Evolutionary conservation across 306 rosid genomes (phyloP), one percentile per base, ranked within the genome.

Genomic region (Herpetospermum pedunculosum): DNA sequence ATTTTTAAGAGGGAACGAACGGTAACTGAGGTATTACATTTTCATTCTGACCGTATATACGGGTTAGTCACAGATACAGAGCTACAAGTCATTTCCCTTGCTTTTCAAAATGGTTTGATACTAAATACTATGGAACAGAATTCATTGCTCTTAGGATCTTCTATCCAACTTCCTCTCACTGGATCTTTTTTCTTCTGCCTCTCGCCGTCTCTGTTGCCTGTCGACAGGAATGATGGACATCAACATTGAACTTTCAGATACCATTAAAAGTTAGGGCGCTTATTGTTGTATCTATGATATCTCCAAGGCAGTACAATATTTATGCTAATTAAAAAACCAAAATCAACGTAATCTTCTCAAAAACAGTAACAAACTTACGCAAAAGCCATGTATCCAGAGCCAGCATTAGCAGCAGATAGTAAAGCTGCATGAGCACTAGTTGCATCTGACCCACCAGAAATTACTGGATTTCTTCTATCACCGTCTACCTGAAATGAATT

Each of bases 121-220:
- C 30, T 15, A 19, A 5, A n/a, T 25, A 14, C 14, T 35, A 28
- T 15, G 37, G 40, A 44, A 44, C 73, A 26, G 25, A n/a, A 19
- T 19, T n/a, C 41, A 59, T 80, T 23, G 79, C 74, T 87, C 85
- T 91, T 85, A 95, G 0, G 97, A 89, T 84, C 92, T 85, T 80
- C 91, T 89, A 60, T 89, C 92, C 28, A 84, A 72, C 81, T 86
- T 95, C 77, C 87, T 91, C 64, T 84, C 92, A 19, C 82, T 81
- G 15, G 97, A 95, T 77, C 89, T 88, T 81, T 79, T 91, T 81
- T 88, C 99, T 83, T 94, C 99, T 47, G 89, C 97, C 82, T 91
- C 96, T 75, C 96, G 86, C 77, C 92, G 87, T 80, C 87, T 82
- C 54, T 87, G 91, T 76, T 88, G 96, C 80, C 96, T 92, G 93